phyloP scores from a whole-genome alignment of 2,329 filamentous ascomycete genomes.

The Aureobasidium lini region DNA sequence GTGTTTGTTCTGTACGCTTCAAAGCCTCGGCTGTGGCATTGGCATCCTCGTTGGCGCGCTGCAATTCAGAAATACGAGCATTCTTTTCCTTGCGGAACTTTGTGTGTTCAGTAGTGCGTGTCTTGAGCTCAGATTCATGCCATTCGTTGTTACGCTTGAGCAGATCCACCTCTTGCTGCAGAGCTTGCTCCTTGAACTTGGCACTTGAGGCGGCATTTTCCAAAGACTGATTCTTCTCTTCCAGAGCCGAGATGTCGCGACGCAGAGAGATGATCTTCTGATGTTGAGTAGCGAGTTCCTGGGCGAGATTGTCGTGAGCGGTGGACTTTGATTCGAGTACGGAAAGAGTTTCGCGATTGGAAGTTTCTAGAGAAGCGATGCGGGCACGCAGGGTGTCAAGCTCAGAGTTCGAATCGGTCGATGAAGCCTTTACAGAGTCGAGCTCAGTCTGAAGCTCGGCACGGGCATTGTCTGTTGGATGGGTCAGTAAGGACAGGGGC shows the following conservation, averaged over 20 bases:
- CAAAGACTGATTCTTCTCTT: constrained; percentile 75
- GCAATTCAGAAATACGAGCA: constrained; percentile 76
- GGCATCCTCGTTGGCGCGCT: constrained; percentile 81
- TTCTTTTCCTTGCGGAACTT: constrained; percentile 95
- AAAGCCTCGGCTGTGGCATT: constrained; percentile 68
- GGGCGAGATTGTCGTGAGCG: constrained; percentile 75
- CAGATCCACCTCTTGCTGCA: constrained; percentile 84
- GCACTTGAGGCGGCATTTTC: constrained; percentile 72
- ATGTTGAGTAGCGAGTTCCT: constrained; percentile 82
- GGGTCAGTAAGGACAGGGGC: constrained; percentile 13
- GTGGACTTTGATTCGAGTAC: constrained; percentile 85
- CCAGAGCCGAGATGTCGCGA: constrained; percentile 71
- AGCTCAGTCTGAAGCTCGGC: constrained; percentile 75
- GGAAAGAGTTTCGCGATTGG: constrained; percentile 82
- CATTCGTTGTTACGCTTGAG: constrained; percentile 87
- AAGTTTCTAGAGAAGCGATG: constrained; percentile 78
- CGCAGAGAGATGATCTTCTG: constrained; percentile 78
- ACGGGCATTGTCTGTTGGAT: constrained; percentile 59
- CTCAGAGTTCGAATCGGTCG: constrained; percentile 64
- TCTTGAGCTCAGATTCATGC: constrained; percentile 86
- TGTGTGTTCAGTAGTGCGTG: constrained; percentile 75
- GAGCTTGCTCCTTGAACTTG: constrained; percentile 82
- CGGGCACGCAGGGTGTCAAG: constrained; percentile 71
- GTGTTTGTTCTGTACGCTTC: constrained; percentile 68
- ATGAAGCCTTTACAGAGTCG: constrained; percentile 66